phyloP scores from a whole-genome alignment of 2,329 filamentous ascomycete species.

The Chrysosporium queenslandicum region DNA sequence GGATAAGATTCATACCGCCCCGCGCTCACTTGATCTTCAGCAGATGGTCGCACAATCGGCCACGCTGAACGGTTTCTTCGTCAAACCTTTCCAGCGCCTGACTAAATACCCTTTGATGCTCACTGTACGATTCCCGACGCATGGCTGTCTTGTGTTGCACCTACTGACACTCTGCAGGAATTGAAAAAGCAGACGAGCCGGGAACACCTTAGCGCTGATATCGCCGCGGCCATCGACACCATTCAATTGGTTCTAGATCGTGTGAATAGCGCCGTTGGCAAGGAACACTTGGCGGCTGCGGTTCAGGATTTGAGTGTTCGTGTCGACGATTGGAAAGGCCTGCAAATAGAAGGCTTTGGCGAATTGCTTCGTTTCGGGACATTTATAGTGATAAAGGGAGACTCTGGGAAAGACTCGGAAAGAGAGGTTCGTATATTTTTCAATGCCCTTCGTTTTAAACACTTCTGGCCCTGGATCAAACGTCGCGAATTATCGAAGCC shows the following conservation, averaged over 20 bases:
- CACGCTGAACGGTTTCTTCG: conserved; percentile 77
- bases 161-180: conserved; percentile 46
- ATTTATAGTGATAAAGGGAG: conserved; percentile 77
- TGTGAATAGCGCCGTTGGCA: conserved; percentile 84
- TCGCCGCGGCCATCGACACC: conserved; percentile 66
- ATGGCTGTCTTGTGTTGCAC: background rate
- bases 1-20: conserved; percentile 67
- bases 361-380: conserved; percentile 78
- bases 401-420: conserved; percentile 68
- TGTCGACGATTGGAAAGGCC: conserved; percentile 95
- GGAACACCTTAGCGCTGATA: conserved; percentile 58
- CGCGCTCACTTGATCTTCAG: conserved; percentile 53
- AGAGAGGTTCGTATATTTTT: conserved; percentile 58
- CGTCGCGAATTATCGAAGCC: background rate
- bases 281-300: conserved; percentile 73
- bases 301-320: conserved; percentile 68
- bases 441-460: conserved; percentile 2
- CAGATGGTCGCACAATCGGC: conserved; percentile 79
- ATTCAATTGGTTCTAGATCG: conserved; percentile 71
- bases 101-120: conserved; percentile 90
- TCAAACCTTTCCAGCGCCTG: conserved; percentile 93
- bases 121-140: conserved; percentile 48
- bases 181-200: conserved; percentile 74
- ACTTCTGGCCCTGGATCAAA: conserved; percentile 3
- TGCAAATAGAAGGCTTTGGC: conserved; percentile 83